Evolutionary conservation across 805 yeast species (phyloP).

Genomic region (Zygoascus biomembranicola): DNA sequence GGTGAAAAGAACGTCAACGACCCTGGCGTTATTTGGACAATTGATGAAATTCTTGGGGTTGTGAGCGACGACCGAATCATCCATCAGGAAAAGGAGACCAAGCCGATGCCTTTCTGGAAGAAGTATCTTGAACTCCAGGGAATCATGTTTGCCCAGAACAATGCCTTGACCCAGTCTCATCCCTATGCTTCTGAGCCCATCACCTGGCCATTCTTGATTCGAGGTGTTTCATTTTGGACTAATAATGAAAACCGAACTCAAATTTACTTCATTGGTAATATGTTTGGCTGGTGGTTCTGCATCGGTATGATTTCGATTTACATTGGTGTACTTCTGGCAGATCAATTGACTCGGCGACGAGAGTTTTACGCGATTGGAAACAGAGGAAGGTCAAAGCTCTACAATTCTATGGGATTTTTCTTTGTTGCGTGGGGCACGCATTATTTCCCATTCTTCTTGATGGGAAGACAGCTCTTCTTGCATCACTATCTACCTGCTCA

Average conservation of each 20-base stretch:
- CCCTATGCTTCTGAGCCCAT: slow-evolving; percentile 93
- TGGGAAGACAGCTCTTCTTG: slow-evolving; percentile 88
- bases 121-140: slow-evolving; percentile 88
- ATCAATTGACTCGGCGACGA: slow-evolving; percentile 72
- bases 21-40: slow-evolving; percentile 60
- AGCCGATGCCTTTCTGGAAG: slow-evolving; percentile 59
- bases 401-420: slow-evolving; percentile 75
- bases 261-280: slow-evolving; percentile 84
- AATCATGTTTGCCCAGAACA: slow-evolving; percentile 88
- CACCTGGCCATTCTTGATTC: slow-evolving; percentile 80
- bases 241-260: slow-evolving; percentile 50
- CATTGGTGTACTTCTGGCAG: slow-evolving; percentile 58
- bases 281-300: slow-evolving; percentile 86
- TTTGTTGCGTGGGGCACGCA: slow-evolving; percentile 84
- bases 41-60: slow-evolving; percentile 62
- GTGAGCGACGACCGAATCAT: slow-evolving; percentile 49
- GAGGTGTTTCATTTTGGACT: slow-evolving; percentile 97
- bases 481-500: slow-evolving; percentile 97
- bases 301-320: slow-evolving; percentile 54
- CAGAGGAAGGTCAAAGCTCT: slow-evolving; percentile 61
- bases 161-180: slow-evolving; percentile 76
- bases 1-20: slow-evolving; percentile 81
- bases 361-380: slow-evolving; percentile 47
- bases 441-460: slow-evolving; percentile 55
- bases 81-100: slow-evolving; percentile 59